Conservation (phyloP, 1,139 yeast genomes). For the Pichia terricola region DNA sequence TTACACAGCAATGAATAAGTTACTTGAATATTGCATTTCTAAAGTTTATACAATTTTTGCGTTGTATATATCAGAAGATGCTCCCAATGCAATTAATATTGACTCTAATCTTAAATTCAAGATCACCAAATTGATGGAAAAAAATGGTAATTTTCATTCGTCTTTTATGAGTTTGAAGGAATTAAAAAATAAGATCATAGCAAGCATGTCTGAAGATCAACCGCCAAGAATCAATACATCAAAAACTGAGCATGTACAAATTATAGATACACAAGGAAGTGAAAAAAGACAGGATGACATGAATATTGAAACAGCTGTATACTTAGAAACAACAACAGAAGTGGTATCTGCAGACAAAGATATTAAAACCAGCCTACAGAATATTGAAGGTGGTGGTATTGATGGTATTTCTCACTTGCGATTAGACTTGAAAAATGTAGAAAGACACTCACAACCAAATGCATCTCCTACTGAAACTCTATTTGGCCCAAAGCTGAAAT, state of each 20-base stretch:
- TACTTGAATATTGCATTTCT: conserved; percentile 44
- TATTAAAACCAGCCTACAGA: too few species aligned
- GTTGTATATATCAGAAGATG: conserved; percentile 56
- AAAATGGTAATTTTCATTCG: conserved; percentile 3
- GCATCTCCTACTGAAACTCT: conserved; percentile 20
- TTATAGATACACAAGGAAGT: too few species aligned
- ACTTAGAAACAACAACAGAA: not conserved
- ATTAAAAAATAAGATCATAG: not conserved
- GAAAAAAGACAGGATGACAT: too few species aligned
- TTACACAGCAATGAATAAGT: conserved; percentile 31
- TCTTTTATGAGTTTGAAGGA: conserved; percentile 3
- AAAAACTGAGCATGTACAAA: too few species aligned
- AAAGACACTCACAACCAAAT: conserved; percentile 1
- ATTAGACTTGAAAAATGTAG: conserved; percentile 5
- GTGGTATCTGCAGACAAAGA: not conserved
- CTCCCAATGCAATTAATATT: conserved; percentile 67
- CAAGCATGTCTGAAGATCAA: not conserved
- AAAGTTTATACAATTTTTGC: conserved; percentile 56
- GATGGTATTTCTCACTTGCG: not conserved
- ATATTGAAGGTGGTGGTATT: too few species aligned
- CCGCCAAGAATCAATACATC: not conserved
- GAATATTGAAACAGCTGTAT: not conserved
- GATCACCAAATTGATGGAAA: conserved; percentile 27
- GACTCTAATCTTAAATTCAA: conserved; percentile 46
- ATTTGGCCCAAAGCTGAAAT: conserved; percentile 25